These are phyloP conservation scores for Emergomyces africanus DNA, from an alignment of 2,329 filamentous ascomycete species.

Conservation along the genomic window DNA sequence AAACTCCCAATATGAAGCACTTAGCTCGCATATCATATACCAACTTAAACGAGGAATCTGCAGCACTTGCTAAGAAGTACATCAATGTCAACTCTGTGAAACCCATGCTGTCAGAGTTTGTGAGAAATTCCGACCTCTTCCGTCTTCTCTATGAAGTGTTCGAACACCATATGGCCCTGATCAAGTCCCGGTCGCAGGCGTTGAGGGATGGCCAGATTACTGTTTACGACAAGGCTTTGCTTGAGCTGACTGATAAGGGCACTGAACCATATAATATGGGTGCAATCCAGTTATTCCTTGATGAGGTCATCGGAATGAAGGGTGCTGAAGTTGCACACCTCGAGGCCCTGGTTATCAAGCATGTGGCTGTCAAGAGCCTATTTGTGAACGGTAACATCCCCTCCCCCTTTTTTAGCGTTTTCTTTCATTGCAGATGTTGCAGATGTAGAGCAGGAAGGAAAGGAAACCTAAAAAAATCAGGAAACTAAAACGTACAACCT, in stretches of 20 bases:
- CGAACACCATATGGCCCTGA: conserved; percentile 21
- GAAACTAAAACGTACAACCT: not conserved
- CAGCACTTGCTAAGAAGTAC: conserved; percentile 19
- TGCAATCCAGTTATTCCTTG: conserved; percentile 26
- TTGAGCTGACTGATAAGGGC: conserved; percentile 23
- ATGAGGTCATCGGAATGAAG: conserved; percentile 25
- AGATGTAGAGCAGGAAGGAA: not conserved
- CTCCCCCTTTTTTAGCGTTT: not conserved
- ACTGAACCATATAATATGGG: conserved; percentile 18
- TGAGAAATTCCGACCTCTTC: conserved; percentile 15
- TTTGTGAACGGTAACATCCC: conserved; percentile 16
- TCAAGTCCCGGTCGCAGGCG: conserved; percentile 23
- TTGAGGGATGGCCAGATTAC: conserved; percentile 27
- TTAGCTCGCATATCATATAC: not conserved
- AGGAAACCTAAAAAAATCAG: not conserved
- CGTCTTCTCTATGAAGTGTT: conserved; percentile 21
- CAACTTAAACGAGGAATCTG: conserved; percentile 11
- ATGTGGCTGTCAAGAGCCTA: conserved; percentile 16
- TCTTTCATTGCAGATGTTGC: too few species aligned
- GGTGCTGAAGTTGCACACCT: conserved; percentile 10
- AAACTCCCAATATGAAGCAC: not conserved
- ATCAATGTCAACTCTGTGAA: conserved; percentile 15
- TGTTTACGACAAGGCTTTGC: conserved; percentile 28
- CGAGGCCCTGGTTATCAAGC: conserved; percentile 16
- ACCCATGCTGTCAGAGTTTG: conserved; percentile 18